Evolutionary conservation across 2,329 filamentous ascomycete species (phyloP).

Genomic region (Clonostachys rosea): DNA sequence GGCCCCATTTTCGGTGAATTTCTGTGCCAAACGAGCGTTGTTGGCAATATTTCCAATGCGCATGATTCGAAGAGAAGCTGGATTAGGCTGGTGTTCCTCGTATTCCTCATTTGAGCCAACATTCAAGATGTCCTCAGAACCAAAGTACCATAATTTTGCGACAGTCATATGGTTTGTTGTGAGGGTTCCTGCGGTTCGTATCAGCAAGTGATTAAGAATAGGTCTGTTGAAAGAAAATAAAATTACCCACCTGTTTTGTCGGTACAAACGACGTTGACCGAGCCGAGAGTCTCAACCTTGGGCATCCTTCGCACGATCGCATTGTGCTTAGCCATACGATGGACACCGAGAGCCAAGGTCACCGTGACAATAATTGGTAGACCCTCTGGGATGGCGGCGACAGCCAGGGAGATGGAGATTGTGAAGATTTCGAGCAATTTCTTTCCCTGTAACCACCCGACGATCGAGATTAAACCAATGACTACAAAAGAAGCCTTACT

Average conservation of each 20-base stretch:
- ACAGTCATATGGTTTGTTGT: conserved; percentile 99
- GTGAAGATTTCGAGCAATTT: conserved; percentile 91
- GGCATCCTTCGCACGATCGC: conserved; percentile 94
- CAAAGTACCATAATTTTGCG: conserved; percentile 94
- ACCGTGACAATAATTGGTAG: conserved; percentile 98
- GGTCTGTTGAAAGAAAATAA: not conserved
- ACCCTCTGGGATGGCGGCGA: conserved; percentile 93
- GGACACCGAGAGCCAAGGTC: conserved; percentile 87
- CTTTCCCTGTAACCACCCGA: conserved; percentile 88
- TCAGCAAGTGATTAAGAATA: conserved; percentile 8
- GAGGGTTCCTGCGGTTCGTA: conserved; percentile 59
- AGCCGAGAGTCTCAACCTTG: conserved; percentile 94
- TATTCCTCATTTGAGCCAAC: conserved; percentile 50
- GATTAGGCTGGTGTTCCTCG: conserved; percentile 56
- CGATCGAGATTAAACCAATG: conserved; percentile 86
- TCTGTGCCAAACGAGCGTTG: conserved; percentile 76
- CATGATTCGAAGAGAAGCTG: conserved; percentile 74
- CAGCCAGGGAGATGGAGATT: conserved; percentile 92
- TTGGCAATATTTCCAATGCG: conserved; percentile 96
- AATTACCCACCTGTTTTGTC: conserved; percentile 76
- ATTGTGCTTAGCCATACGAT: conserved; percentile 92
- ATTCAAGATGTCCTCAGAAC: conserved; percentile 48
- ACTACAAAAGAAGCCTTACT: conserved; percentile 96
- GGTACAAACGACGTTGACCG: conserved; percentile 99
- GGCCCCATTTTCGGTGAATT: conserved; percentile 64